These are phyloP conservation scores for Sugiyamaella valdiviana DNA, from an alignment of 805 yeast species.

Conservation along the genomic window DNA sequence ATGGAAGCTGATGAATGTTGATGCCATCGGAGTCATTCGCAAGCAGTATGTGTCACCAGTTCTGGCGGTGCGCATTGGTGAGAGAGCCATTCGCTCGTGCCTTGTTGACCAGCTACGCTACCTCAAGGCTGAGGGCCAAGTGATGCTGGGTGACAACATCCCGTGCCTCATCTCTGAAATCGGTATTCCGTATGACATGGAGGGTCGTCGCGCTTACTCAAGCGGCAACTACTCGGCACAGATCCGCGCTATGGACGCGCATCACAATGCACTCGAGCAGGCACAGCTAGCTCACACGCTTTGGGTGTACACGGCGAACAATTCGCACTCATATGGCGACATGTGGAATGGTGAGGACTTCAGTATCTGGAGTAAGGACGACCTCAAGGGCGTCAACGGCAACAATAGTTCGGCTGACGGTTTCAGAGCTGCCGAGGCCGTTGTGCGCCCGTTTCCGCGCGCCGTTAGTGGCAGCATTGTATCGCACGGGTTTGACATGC, in stretches of 20 bases:
- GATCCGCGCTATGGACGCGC: conserved; percentile 73
- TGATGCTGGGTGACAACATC: conserved; percentile 49
- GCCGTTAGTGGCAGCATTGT: conserved; percentile 29
- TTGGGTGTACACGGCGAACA: conserved; percentile 74
- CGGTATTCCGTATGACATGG: conserved; percentile 95
- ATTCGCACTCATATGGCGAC: conserved; percentile 80
- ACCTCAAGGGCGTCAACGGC: conserved; percentile 22
- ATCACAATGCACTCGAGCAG: conserved; percentile 70
- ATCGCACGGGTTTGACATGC: conserved; percentile 16
- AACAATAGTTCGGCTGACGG: conserved; percentile 9
- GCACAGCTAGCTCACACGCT: conserved; percentile 63
- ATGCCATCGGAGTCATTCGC: conserved; percentile 78
- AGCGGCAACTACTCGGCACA: conserved; percentile 58
- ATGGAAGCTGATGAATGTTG: conserved; percentile 78
- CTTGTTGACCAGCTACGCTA: conserved; percentile 58
- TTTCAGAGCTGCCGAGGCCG: conserved; percentile 55
- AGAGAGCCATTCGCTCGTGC: conserved; percentile 61
- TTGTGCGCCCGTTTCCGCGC: conserved; percentile 63
- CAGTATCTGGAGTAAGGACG: conserved; percentile 72
- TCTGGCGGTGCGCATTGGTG: conserved; percentile 62
- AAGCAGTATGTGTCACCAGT: conserved; percentile 70
- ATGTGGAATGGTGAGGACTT: conserved; percentile 90
- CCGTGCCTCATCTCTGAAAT: conserved; percentile 82
- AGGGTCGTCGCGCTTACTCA: conserved; percentile 58
- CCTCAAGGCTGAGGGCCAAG: conserved; percentile 55